Evolutionary conservation across 106 monocot species (phyloP).

Genomic region (Acorus calamus): DNA sequence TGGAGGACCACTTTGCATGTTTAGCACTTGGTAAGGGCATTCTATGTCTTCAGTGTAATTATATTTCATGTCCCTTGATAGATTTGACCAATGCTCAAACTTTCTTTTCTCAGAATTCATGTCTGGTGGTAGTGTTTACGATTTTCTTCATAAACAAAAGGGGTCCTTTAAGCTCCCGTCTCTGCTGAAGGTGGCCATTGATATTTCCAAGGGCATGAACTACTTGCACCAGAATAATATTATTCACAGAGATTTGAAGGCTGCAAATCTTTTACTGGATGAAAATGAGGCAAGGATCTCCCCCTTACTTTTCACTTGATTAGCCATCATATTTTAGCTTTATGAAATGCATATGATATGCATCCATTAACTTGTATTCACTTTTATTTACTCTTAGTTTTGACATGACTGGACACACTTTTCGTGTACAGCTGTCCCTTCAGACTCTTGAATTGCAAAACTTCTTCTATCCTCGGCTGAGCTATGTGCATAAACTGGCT

Average conservation of each 20-base stretch:
- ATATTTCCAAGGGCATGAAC: constrained; percentile 94
- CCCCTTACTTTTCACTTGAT: not conserved
- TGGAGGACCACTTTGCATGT: too few relatives aligned
- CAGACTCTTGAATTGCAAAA: too few relatives aligned
- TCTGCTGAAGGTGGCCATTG: constrained; percentile 72
- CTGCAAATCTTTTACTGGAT: constrained; percentile 97
- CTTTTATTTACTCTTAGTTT: too few relatives aligned
- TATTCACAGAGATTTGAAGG: constrained; percentile 86
- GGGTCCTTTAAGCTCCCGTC: constrained; percentile 63
- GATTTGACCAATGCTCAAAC: too few relatives aligned
- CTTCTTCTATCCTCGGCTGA: too few relatives aligned
- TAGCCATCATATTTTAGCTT: not conserved
- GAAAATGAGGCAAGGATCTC: constrained; percentile 63
- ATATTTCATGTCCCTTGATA: not conserved
- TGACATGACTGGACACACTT: too few relatives aligned
- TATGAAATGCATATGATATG: not conserved
- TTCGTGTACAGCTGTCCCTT: too few relatives aligned
- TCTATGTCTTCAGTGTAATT: not conserved
- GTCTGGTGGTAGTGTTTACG: constrained; percentile 85
- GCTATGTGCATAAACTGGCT: too few relatives aligned
- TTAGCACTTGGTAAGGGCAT: constrained; percentile 43
- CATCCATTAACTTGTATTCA: too few relatives aligned
- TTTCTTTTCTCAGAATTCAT: constrained; percentile 61
- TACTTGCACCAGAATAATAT: constrained; percentile 95
- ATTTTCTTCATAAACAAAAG: constrained; percentile 88